Conservation (phyloP, 2,329 filamentous ascomycete genomes). For the Alternaria sp. region DNA sequence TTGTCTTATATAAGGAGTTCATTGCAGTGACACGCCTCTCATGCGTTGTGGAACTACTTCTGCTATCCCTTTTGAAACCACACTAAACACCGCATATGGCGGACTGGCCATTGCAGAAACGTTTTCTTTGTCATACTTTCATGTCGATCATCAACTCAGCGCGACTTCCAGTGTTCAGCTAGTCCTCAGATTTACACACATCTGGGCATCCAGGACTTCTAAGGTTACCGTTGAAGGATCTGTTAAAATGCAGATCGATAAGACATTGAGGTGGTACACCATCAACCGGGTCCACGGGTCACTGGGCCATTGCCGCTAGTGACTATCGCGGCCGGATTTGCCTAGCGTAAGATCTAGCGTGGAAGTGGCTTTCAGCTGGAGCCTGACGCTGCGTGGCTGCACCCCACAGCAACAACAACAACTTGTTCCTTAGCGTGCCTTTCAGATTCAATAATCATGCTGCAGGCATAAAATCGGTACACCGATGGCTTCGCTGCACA, state of each 20-base stretch:
- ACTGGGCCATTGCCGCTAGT: not conserved
- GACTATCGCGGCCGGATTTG: not conserved
- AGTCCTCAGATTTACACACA: not conserved
- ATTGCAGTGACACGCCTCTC: not conserved
- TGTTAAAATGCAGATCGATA: not conserved
- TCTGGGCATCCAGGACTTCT: not conserved
- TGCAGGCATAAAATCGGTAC: not conserved
- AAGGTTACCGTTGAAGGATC: not conserved
- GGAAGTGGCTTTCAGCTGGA: not conserved
- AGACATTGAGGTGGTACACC: not conserved
- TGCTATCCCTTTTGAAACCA: not conserved
- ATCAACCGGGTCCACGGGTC: not conserved
- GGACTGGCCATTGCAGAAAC: not conserved
- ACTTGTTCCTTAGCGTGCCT: not conserved
- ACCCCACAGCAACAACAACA: not conserved
- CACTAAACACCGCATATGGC: not conserved
- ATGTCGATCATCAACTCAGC: not conserved
- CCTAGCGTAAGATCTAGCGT: not conserved
- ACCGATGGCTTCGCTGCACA: not conserved
- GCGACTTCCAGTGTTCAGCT: not conserved
- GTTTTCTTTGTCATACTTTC: not conserved
- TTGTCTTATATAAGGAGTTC: not conserved
- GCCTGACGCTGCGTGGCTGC: not conserved
- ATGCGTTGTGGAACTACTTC: not conserved
- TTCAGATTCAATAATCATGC: not conserved